Evolutionary conservation across 768 basidiomycete species (phyloP), one percentile per base, ranked within the genome.

Genomic region (Boletales sp.): DNA sequence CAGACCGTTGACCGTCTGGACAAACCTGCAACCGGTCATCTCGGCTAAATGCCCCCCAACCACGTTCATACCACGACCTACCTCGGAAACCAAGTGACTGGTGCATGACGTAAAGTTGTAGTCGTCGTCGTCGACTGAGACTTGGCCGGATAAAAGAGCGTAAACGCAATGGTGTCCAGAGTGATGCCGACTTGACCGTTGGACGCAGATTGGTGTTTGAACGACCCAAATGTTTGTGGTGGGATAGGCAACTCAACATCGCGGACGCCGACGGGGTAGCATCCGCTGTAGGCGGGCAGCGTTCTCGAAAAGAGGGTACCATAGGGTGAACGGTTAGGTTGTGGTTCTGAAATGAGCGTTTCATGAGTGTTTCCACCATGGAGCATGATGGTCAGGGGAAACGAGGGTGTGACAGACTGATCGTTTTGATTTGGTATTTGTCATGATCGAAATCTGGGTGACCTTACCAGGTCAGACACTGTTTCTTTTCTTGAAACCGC

Each of bases 141-240:
- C 18, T 65, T 58, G 17, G 62, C 47, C 40, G 70, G 68, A 47
- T 70, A 69, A 50, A 69, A 72, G 12, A 69, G 51, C 3, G 64
- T 61, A 41, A 70, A 70, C 47, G 63, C 47, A 41, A 70, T 50
- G 17, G 64, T 60, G 38, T 70, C 60, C 18, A 68, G 58, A 3
- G 57, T 52, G 30, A 72, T 57, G 8, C 66, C 67, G 2, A 58
- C 55, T 18, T 60, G 48, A 8, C 56, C 53, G 12, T 60, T 37
- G 0, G 55, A 50, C 51, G 63, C 59, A 8, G 43, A 51, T 36
- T 60, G 45, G 50, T 62, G 67, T 30, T 47, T 61, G 54, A 68
- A 65, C 8, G 56, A 53, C 28, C 65, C 60, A 50, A 67, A 65
- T 0, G 57, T 59, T 44, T 59, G 57, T 14, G 46, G 32, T n/a